A percentile compares a stretch with the other conserved stretches of the same genome.
phyloP scores from a whole-genome alignment of 495 filamentous ascomycete genomes.

The Parathielavia appendiculata region DNA sequence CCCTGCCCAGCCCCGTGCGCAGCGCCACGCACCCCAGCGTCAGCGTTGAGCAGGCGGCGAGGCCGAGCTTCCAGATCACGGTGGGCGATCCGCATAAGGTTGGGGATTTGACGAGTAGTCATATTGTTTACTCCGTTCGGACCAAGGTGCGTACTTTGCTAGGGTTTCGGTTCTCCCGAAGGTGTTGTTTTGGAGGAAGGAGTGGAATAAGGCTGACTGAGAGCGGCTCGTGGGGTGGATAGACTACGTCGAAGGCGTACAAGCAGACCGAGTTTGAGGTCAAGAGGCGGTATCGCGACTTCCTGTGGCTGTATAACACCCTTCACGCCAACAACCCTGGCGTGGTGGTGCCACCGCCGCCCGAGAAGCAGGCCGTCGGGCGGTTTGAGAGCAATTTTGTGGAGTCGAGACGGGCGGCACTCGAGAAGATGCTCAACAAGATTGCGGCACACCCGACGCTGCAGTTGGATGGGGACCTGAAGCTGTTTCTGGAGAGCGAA shows the following conservation, averaged over 20 bases:
- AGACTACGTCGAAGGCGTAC: slow-evolving; percentile 96
- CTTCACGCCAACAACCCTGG: slow-evolving; percentile 92
- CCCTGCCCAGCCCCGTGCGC: slow-evolving; percentile 48
- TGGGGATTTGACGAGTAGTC: slow-evolving; percentile 90
- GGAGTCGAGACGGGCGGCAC: slow-evolving; percentile 78
- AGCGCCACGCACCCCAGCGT: slow-evolving; percentile 73
- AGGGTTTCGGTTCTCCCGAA: background rate
- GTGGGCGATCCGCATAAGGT: slow-evolving; percentile 98
- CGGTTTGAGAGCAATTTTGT: slow-evolving; percentile 97
- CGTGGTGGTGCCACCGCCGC: slow-evolving; percentile 90
- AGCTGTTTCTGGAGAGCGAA: slow-evolving; percentile 94
- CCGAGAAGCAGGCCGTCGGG: slow-evolving; percentile 96
- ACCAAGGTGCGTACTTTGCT: slow-evolving; percentile 67
- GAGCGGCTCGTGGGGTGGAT: background rate
- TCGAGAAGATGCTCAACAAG: slow-evolving; percentile 97
- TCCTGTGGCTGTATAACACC: slow-evolving; percentile 93
- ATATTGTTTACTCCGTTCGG: slow-evolving; percentile 93
- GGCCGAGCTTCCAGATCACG: slow-evolving; percentile 83
- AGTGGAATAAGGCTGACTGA: background rate
- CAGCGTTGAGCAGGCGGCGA: slow-evolving; percentile 81
- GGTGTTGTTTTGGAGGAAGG: background rate
- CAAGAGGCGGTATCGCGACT: slow-evolving; percentile 89
- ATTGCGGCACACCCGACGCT: slow-evolving; percentile 83
- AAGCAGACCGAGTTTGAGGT: slow-evolving; percentile 85
- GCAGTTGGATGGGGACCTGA: slow-evolving; percentile 88